Base-by-base conservation (phyloP, 2,329 filamentous ascomycete species). In the Cordyceps sp. region DNA sequence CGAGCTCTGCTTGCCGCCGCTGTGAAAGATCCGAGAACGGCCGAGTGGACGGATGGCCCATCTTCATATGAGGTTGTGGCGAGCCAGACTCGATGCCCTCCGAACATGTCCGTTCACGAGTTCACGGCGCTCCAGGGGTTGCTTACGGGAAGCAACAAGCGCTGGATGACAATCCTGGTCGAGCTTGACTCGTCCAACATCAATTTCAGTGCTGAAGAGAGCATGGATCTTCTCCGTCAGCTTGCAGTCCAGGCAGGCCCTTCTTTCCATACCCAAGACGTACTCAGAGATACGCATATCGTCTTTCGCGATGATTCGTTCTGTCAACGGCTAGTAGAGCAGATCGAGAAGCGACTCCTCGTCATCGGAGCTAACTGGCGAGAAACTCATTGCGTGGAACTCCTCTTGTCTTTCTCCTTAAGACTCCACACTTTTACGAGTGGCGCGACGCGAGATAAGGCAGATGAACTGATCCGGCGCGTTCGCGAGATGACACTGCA, bases 241-340 rank as follows among this genome's bases (percentile, higher is more conserved):
- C 49, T 80, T 1, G 52, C 61, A 0, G 37, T 64, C 0, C 65
- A 80, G 38, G 60, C 57, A 2, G 78, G 78, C 0, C 71, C 72
- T 12, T 10, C 24, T 3, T 34, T 42, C 0, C 21, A 38, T 5
- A 31, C 42, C 0, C 21, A 39, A 3, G 45, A 58, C 16, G 6
- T 38, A 3, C 44, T 68, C 0, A 58, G 75, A 2, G 44, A 53
- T 4, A 43, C 57, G 0, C 73, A 80, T 41, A 38, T 34, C 0
- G 39, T 66, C 0, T 66, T 79, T 23, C 37, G 36, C 1, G 64
- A 77, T n/a, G 4, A 37, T 0, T 7, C 26, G 0, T 76, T 79
- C 36, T 69, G 68, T 25, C 10, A 38, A 0, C 52, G 48, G 6
- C 45, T 79, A 0, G 27, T 62, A 0, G 47, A 62, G 0, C 60